Evolutionary conservation across 164 flowering plant genomes (phyloP), one percentile per base, ranked within the genome.

Genomic region (Piper longum): DNA sequence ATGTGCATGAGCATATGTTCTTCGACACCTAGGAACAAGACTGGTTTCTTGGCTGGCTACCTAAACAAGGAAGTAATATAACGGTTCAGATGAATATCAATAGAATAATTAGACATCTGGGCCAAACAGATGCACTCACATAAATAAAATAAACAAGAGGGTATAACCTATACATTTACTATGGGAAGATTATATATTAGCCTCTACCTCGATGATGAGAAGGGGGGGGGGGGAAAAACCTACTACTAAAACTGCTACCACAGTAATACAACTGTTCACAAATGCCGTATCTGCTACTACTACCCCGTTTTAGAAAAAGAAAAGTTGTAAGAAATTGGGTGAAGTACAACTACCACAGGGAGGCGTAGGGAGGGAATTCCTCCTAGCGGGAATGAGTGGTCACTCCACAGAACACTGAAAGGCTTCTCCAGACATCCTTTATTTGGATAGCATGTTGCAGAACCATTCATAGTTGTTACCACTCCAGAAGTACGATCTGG

Each of bases 1-100:
- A 68, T 79, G 80, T 41, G 82, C 82, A 75, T 79, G 82, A 62
- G 80, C 77, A 66, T 77, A 79, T 59, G 75, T 65, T 67, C 82
- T 76, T 71, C 80, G 76, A 71, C 82, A 79, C 60, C 77, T 74
- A 0, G 80, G 74, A 62, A 77, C 64, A 71, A 74, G 80, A 66
- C 67, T 75, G 41, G 80, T 75, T 64, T 79, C 82, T 43, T 77
- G 77, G 68, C 77, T 69, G 43, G 82, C 77, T 36, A 86, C 77
- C 96, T 88, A 58, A 17, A 43, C 60, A 58, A 51, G 43, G 56
- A 70, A 58, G 61, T 61, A 26, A 26, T 26, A 26, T 26, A 70
- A 19, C 51, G 55, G 60, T 18, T 16, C 7, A 16, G 7, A 9
- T 54, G 16, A 43, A 14, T 48, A 48, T 5, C 52, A 48, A 48